These are phyloP conservation scores for Xylariomycetidae sp. DNA, from an alignment of 2,329 filamentous ascomycete species.

Conservation along the genomic window DNA sequence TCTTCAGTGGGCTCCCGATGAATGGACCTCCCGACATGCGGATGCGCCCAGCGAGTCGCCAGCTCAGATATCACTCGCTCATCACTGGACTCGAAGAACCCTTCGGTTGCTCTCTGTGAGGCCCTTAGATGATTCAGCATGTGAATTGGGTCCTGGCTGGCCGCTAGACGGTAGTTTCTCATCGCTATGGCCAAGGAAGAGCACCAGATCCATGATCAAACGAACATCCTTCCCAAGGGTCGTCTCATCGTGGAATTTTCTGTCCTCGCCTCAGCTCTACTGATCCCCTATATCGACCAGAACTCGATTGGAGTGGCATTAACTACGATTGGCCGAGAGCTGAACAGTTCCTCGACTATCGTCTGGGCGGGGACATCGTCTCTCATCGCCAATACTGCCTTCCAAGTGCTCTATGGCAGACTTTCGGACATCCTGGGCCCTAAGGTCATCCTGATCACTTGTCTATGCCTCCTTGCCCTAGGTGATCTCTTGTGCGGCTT, in stretches of 20 bases:
- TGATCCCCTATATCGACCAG: neutral
- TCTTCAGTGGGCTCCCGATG: too few species aligned
- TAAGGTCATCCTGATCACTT: slow-evolving; percentile 27
- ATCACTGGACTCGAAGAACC: too few species aligned
- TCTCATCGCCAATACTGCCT: slow-evolving; percentile 31
- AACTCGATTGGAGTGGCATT: neutral
- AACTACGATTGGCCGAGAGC: neutral
- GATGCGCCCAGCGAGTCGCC: too few species aligned
- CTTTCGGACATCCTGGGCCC: slow-evolving; percentile 32
- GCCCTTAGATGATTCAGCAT: too few species aligned
- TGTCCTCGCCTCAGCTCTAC: neutral
- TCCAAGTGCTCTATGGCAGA: slow-evolving; percentile 32
- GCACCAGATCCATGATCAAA: neutral
- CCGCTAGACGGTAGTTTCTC: too few species aligned
- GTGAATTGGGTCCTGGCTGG: too few species aligned
- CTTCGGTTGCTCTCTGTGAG: too few species aligned
- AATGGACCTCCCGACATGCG: too few species aligned
- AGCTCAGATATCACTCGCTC: too few species aligned
- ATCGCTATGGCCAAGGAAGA: neutral
- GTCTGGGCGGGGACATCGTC: slow-evolving; percentile 34
- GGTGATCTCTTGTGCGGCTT: slow-evolving; percentile 31
- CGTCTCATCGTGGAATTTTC: neutral
- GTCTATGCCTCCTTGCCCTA: slow-evolving; percentile 21
- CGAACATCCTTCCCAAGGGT: neutral
- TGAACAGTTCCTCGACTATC: slow-evolving; percentile 11